Base-by-base conservation (phyloP, 2,329 filamentous ascomycete species). In the Incumbomyces delicatus region DNA sequence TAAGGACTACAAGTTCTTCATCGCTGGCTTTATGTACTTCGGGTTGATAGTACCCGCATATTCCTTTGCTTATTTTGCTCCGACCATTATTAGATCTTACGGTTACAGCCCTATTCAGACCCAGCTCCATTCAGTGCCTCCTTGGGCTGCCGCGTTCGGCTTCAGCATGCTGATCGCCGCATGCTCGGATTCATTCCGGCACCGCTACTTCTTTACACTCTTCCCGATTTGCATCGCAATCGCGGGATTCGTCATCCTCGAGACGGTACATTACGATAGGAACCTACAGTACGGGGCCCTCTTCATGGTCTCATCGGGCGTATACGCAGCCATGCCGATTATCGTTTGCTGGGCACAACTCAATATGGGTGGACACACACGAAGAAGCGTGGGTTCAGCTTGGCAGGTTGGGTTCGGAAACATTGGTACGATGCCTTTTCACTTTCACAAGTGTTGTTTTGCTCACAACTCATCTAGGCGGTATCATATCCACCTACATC, bases 1-100 rank as follows among this genome's bases (percentile, higher is more conserved):
- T 67, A 82, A 80, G 58, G 84, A 90, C 63, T 80, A 66, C 57
- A 86, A 85, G 63, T 74, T 88, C 56, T 76, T 85, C 57, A 63
- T 87, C 12, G 85, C 82, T 37, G 83, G 82, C 0, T 72, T 88
- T 62, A 88, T 88, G 83, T 90, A 89, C 65, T 81, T 89, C 57
- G 85, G 84, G 10, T 72, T 88, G 50, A 80, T 88, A 54, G 83
- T 89, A 1, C 83, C 85, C 0, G 53, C 52, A 12, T 53, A 36
- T 46, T 65, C 66, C 46, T 89, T 86, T 59, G 83, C 85, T 38
- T 88, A 85, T 67, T 89, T 89, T 57, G 74, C 81, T 1, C 83
- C 85, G 0, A 76, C 77, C 33, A 88, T 88, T 60, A 78, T 89
- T 60, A 66, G 72, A 55, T 77, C 73, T 6, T 87, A 83, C 60